These are phyloP conservation scores for Benincasa hispida DNA, from an alignment of 306 rosid genomes.

Conservation along the genomic window DNA sequence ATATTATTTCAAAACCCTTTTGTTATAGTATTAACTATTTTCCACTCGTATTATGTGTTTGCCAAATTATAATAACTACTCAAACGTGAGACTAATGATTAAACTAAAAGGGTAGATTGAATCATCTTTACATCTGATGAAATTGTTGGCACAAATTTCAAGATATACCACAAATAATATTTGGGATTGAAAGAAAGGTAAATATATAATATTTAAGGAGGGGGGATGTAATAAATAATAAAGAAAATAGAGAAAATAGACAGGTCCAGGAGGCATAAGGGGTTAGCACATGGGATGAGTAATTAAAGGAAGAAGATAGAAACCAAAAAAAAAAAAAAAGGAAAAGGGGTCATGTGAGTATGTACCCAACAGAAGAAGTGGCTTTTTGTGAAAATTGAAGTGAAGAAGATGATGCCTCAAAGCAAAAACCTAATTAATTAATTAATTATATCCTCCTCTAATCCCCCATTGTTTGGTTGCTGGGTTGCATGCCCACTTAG, in stretches of 20 bases:
- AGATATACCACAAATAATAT: background rate
- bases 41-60: too few species aligned
- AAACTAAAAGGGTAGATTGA: too few species aligned
- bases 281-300: constrained; percentile 4
- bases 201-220: background rate
- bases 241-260: background rate
- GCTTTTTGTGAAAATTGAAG: background rate
- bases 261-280: background rate
- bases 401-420: too few species aligned
- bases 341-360: background rate
- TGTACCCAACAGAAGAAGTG: background rate
- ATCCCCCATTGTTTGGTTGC: constrained; percentile 1
- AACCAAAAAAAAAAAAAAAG: too few species aligned
- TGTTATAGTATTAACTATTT: too few species aligned
- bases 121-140: too few species aligned
- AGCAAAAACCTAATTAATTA: too few species aligned
- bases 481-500: background rate
- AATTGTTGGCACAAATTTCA: background rate
- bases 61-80: too few species aligned
- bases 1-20: too few species aligned
- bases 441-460: too few species aligned
- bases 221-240: background rate
- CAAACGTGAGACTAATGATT: too few species aligned
- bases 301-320: background rate
- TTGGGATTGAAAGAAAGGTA: background rate